Evolutionary conservation across 2,329 filamentous ascomycete genomes (phyloP).

Genomic region (Penicillium hordei): DNA sequence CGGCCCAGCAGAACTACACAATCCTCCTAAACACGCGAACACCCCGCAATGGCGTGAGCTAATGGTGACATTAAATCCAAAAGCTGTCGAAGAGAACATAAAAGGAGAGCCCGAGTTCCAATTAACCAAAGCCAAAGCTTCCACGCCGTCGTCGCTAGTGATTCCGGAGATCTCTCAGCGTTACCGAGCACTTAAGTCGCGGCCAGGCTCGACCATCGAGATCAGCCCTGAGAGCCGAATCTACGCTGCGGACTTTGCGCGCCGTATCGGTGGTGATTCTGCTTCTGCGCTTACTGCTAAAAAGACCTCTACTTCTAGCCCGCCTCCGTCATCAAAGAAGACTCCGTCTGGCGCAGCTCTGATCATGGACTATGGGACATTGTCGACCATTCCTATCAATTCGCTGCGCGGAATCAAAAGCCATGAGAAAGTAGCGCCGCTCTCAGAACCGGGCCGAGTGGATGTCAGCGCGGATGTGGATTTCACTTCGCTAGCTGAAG

Average conservation of each 20-base stretch:
- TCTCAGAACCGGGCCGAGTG: constrained; percentile 75
- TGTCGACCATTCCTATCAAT: constrained; percentile 76
- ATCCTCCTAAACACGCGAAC: constrained; percentile 40
- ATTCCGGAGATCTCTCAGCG: constrained; percentile 79
- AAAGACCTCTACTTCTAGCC: constrained; percentile 16
- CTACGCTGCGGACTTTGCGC: constrained; percentile 77
- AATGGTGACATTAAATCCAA: constrained; percentile 67
- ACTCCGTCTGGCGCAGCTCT: constrained; percentile 78
- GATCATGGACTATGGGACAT: constrained; percentile 92
- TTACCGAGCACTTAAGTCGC: constrained; percentile 71
- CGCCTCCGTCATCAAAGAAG: constrained; percentile 51
- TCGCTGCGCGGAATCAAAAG: constrained; percentile 83
- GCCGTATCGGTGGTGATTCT: constrained; percentile 71
- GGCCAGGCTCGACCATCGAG: constrained; percentile 73
- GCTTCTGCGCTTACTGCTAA: constrained; percentile 35
- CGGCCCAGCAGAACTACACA: constrained; percentile 48
- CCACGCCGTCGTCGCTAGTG: constrained; percentile 80
- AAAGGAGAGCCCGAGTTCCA: constrained; percentile 75
- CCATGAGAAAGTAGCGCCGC: constrained; percentile 75
- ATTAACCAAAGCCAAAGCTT: constrained; percentile 70
- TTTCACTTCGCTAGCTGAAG: constrained; percentile 81
- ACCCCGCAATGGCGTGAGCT: constrained; percentile 76
- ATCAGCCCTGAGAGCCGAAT: constrained; percentile 83
- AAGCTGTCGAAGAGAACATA: constrained; percentile 53
- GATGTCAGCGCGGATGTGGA: constrained; percentile 94